A percentile compares a stretch with the other conserved stretches of the same genome.
Conservation (phyloP, 2,329 filamentous ascomycete species). For the Dactylonectria estremocensis region DNA sequence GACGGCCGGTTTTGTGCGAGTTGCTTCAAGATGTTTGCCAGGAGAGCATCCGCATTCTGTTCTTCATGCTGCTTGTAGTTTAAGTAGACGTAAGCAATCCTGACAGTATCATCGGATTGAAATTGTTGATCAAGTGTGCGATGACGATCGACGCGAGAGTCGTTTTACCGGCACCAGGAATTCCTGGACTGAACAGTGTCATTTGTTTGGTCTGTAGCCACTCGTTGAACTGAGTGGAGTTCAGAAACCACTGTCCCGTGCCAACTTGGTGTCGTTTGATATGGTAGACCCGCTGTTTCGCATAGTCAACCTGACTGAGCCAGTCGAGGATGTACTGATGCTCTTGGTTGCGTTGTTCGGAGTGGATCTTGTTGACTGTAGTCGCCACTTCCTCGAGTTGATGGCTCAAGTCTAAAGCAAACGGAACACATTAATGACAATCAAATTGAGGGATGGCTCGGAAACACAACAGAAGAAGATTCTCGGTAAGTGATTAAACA, state of each 20-base stretch:
- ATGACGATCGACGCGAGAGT: not conserved
- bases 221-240: not conserved
- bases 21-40: not conserved
- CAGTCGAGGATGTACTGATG: slow-evolving; percentile 1
- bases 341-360: not conserved
- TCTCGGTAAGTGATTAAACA: not conserved
- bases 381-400: not conserved
- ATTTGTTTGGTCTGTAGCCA: not conserved
- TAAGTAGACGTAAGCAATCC: not conserved
- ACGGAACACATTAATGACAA: not conserved
- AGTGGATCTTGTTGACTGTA: not conserved
- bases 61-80: not conserved
- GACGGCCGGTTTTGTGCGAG: not conserved
- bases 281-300: not conserved
- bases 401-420: not conserved
- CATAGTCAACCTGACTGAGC: not conserved
- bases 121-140: not conserved
- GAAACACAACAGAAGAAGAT: not conserved
- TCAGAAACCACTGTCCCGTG: not conserved
- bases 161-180: slow-evolving; percentile 1
- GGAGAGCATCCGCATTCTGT: not conserved
- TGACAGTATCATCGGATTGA: not conserved
- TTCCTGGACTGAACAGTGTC: slow-evolving; percentile 1
- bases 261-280: not conserved
- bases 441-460: not conserved